These are phyloP conservation scores for Candida verbasci DNA, from an alignment of 805 yeast species.

Conservation along the genomic window DNA sequence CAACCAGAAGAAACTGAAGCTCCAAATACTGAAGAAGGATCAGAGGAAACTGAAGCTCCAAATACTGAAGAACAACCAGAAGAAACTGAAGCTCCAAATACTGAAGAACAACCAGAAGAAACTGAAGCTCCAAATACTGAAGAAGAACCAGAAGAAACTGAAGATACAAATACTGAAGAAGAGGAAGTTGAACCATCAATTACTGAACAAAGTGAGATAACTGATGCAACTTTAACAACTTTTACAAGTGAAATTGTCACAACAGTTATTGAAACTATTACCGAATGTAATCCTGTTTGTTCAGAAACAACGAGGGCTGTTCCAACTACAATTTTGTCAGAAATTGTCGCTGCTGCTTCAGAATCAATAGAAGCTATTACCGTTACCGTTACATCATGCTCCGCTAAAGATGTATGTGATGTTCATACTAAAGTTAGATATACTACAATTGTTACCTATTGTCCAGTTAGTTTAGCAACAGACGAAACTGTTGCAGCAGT, in stretches of 20 bases:
- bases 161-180: not conserved
- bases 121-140: not conserved
- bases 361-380: not conserved
- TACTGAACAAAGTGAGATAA: not conserved
- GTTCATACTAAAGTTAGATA: not conserved
- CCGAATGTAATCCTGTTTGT: slow-evolving; percentile 4
- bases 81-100: not conserved
- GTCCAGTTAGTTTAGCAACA: slow-evolving; percentile 6
- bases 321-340: slow-evolving; percentile 9
- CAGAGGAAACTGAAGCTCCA: not conserved
- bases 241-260: not conserved
- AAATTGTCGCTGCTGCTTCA: not conserved
- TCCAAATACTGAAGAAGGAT: not conserved
- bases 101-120: not conserved
- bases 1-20: not conserved
- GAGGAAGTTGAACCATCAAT: not conserved
- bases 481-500: slow-evolving; percentile 1
- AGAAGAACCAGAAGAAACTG: slow-evolving; percentile 1
- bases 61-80: not conserved
- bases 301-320: not conserved
- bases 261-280: slow-evolving; percentile 2
- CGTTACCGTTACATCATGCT: slow-evolving; percentile 5
- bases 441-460: slow-evolving; percentile 11
- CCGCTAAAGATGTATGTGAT: slow-evolving; percentile 1
- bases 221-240: not conserved